These are phyloP conservation scores for Phytophthora constricta DNA, from an alignment of 352 stramenopile species.

Conservation along the genomic window DNA sequence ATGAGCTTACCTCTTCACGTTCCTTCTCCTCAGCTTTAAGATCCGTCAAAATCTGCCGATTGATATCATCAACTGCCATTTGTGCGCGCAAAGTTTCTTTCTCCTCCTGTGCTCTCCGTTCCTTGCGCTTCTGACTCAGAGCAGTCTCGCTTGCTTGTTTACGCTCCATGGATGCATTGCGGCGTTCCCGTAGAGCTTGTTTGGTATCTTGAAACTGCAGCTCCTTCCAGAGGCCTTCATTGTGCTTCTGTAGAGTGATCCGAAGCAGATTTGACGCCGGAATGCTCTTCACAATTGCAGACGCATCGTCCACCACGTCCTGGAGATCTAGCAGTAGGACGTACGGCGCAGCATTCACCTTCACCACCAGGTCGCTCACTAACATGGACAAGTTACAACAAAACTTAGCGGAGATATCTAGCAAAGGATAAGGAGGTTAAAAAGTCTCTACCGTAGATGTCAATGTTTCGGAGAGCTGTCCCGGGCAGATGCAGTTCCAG, in stretches of 20 bases:
- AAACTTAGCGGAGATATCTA: background rate
- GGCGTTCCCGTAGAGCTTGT: conserved; percentile 41
- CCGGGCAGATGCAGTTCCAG: conserved; percentile 64
- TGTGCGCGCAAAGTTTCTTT: conserved; percentile 79
- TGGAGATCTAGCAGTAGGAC: conserved; percentile 77
- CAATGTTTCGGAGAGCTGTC: conserved; percentile 49
- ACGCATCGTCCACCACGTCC: conserved; percentile 58
- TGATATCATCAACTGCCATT: conserved; percentile 81
- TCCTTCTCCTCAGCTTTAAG: conserved; percentile 81
- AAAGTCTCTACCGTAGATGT: conserved; percentile 66
- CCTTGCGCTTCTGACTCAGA: conserved; percentile 55
- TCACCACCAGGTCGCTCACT: conserved; percentile 85
- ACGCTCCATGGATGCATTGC: conserved; percentile 69
- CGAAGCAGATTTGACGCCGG: conserved; percentile 47
- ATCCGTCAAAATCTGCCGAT: conserved; percentile 74
- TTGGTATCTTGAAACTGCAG: conserved; percentile 53
- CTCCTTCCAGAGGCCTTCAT: conserved; percentile 48
- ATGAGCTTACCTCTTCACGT: conserved; percentile 65
- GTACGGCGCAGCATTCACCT: conserved; percentile 80
- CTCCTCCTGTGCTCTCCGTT: conserved; percentile 67
- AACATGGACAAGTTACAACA: conserved; percentile 2
- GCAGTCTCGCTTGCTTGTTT: conserved; percentile 49
- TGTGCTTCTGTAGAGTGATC: conserved; percentile 55
- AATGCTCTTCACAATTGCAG: conserved; percentile 55
- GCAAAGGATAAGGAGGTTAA: background rate